These are phyloP conservation scores for Dimargaris verticillata DNA, from an alignment of 192 early-diverging fungal species.

Conservation along the genomic window DNA sequence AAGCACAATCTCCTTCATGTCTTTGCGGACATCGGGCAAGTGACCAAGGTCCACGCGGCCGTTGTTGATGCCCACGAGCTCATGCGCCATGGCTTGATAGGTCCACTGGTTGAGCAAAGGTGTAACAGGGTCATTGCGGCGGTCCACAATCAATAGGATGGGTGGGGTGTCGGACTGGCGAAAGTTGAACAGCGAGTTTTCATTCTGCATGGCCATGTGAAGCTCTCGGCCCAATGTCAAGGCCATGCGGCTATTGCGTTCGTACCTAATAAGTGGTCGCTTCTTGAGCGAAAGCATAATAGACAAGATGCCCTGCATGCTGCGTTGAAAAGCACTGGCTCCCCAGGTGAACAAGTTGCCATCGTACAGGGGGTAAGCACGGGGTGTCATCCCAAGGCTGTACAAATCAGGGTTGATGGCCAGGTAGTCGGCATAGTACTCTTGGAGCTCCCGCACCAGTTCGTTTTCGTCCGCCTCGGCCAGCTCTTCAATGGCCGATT, in stretches of 20 bases:
- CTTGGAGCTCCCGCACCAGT: constrained; percentile 87
- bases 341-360: constrained; percentile 65
- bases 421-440: constrained; percentile 86
- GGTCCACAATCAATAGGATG: constrained; percentile 78
- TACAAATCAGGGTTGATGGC: constrained; percentile 71
- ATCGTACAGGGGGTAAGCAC: constrained; percentile 47
- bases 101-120: constrained; percentile 94
- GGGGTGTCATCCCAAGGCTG: constrained; percentile 49
- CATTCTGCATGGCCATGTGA: constrained; percentile 29
- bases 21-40: constrained; percentile 63
- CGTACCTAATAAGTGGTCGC: constrained; percentile 83
- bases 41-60: constrained; percentile 79
- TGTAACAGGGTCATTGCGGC: constrained; percentile 88
- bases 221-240: constrained; percentile 68
- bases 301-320: constrained; percentile 60
- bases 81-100: constrained; percentile 97
- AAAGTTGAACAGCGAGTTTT: constrained; percentile 59
- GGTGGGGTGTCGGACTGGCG: constrained; percentile 65
- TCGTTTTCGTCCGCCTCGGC: constrained; percentile 93
- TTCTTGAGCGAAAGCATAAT: constrained; percentile 75
- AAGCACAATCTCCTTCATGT: constrained; percentile 87
- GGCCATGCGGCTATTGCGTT: constrained; percentile 64
- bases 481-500: constrained; percentile 75
- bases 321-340: constrained; percentile 49
- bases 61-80: constrained; percentile 82